phyloP scores from a whole-genome alignment of 228 moss, liverwort and hornwort species.

The Sphagnum magellanicum region DNA sequence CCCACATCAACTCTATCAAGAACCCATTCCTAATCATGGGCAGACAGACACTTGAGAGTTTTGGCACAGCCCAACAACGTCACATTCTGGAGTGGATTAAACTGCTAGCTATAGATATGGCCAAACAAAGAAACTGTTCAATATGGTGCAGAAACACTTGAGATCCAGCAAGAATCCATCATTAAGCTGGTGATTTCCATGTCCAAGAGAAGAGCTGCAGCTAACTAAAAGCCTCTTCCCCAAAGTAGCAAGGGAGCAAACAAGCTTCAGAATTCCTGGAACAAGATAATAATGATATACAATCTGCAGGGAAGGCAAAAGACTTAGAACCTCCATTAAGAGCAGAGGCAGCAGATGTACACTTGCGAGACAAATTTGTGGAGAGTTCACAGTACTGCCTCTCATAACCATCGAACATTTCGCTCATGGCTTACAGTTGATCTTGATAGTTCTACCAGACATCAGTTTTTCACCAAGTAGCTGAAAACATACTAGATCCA shows the following conservation, averaged over 20 bases:
- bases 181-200: no score
- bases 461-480: no score
- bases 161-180: no score
- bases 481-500: no score
- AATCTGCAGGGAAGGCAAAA: background rate
- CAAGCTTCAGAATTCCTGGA: background rate
- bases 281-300: background rate
- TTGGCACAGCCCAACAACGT: background rate
- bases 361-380: conserved; percentile 54
- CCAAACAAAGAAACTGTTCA: no score
- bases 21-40: background rate
- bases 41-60: background rate
- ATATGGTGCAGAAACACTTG: no score
- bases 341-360: conserved; percentile 18
- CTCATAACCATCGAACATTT: conserved; percentile 82
- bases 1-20: background rate
- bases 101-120: no score
- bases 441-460: no score
- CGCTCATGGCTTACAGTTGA: conserved; percentile 44
- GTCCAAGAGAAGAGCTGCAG: no score
- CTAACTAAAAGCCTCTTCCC: no score
- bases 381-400: conserved; percentile 92
- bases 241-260: background rate
- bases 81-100: background rate
- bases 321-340: conserved; percentile 48